Percentiles rank a stretch among this genome's conserved stretches.
These are phyloP conservation scores for Grifola frondosa DNA, from an alignment of 1,284 basidiomycete genomes.

Conservation along the genomic window DNA sequence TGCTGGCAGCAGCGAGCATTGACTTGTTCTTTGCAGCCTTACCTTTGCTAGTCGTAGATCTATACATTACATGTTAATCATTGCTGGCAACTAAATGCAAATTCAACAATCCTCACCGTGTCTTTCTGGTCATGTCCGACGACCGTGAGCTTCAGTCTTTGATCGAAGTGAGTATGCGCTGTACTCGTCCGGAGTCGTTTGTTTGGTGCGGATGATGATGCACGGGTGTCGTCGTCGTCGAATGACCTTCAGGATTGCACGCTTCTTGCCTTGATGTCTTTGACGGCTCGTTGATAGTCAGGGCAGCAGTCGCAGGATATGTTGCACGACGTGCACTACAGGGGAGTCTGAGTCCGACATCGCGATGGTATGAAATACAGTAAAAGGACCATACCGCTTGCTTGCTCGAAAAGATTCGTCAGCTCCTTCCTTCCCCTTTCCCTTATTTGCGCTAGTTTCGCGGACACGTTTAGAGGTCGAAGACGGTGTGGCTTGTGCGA, in stretches of 20 bases:
- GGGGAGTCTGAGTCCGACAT: conserved; percentile 12
- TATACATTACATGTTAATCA: conserved; percentile 19
- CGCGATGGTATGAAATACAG: conserved; percentile 6
- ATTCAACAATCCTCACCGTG: conserved; percentile 45
- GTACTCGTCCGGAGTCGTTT: conserved; percentile 56
- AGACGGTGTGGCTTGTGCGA: conserved; percentile 39
- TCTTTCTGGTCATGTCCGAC: conserved; percentile 71
- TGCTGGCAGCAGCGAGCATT: conserved; percentile 48
- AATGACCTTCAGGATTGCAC: conserved; percentile 68
- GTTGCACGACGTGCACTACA: conserved; percentile 59
- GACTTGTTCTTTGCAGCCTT: conserved; percentile 64
- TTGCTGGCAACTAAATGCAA: conserved; percentile 2
- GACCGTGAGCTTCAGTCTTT: conserved; percentile 44
- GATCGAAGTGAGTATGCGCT: conserved; percentile 67
- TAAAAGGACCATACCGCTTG: conserved; percentile 56
- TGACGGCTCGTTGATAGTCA: conserved; percentile 74
- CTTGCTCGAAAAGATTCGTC: conserved; percentile 49
- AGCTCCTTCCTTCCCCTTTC: conserved; percentile 58
- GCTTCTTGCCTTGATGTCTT: conserved; percentile 84
- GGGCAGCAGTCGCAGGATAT: conserved; percentile 42
- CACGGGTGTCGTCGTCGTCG: conserved; percentile 60
- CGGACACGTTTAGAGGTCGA: conserved; percentile 56
- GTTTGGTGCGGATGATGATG: conserved; percentile 41
- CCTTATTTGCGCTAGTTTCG: conserved; percentile 52
- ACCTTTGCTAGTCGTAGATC: conserved; percentile 54